These are phyloP conservation scores for Rickenella mellea DNA, from an alignment of 768 basidiomycete genomes.

Conservation along the genomic window DNA sequence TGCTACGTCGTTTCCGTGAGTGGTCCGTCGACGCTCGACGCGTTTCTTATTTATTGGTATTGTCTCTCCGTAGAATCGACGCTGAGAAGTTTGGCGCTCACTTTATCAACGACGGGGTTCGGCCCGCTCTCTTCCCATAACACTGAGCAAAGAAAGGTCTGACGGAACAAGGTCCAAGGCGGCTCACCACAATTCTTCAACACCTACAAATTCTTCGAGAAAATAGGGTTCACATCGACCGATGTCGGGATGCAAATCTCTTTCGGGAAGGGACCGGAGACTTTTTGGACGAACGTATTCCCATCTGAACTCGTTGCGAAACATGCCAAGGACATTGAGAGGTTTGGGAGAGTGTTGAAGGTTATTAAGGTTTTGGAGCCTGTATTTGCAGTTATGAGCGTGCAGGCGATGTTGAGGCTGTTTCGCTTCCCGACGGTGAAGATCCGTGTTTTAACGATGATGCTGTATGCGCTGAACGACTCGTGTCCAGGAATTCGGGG, in stretches of 20 bases:
- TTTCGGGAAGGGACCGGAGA: conserved; percentile 23
- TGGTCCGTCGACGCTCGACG: neutral
- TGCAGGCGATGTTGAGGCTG: conserved; percentile 23
- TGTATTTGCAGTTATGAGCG: conserved; percentile 22
- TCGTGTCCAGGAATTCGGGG: conserved; percentile 20
- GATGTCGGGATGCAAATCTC: conserved; percentile 27
- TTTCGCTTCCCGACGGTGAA: conserved; percentile 23
- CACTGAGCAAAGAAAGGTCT: neutral
- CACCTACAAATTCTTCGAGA: conserved; percentile 23
- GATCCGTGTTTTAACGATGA: no score
- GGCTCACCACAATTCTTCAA: conserved; percentile 26
- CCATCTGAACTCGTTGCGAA: conserved; percentile 20
- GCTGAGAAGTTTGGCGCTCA: conserved; percentile 19
- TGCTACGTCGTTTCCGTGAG: conserved; percentile 21
- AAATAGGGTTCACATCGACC: conserved; percentile 22
- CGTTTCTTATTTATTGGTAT: neutral
- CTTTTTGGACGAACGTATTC: conserved; percentile 31
- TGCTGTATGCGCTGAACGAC: no score
- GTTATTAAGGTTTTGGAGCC: conserved; percentile 22
- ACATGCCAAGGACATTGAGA: conserved; percentile 20
- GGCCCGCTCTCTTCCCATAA: neutral
- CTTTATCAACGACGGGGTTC: conserved; percentile 27
- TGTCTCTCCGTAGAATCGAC: conserved; percentile 14
- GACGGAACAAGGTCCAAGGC: conserved; percentile 11
- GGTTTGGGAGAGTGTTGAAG: conserved; percentile 22